Percentiles rank a stretch among this genome's conserved stretches.
These are phyloP conservation scores for Peribolospora kevripleyi DNA, from an alignment of 768 basidiomycete species.

Conservation along the genomic window DNA sequence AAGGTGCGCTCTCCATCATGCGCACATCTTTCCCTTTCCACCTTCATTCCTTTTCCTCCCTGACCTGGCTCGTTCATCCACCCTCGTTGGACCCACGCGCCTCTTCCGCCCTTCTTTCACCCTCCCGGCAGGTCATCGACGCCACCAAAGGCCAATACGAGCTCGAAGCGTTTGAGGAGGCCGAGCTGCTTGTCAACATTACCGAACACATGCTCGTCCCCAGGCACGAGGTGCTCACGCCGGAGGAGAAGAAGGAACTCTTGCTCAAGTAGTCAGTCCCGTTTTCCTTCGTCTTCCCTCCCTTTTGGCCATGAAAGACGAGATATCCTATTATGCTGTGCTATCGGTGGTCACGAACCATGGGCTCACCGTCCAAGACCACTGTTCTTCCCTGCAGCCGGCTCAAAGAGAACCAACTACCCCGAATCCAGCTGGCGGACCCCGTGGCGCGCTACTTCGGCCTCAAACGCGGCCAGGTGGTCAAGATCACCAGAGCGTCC, in stretches of 20 bases:
- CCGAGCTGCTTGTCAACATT: conserved; percentile 90
- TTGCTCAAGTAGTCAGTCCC: conserved; percentile 72
- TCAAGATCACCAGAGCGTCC: conserved; percentile 89
- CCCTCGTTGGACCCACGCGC: neutral
- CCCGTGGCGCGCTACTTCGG: conserved; percentile 99
- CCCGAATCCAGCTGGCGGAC: conserved; percentile 84
- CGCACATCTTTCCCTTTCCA: too few species aligned
- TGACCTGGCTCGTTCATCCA: neutral
- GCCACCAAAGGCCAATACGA: conserved; percentile 68
- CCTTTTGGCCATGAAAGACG: neutral
- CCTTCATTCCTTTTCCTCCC: too few species aligned
- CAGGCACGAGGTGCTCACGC: conserved; percentile 59
- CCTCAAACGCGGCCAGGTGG: conserved; percentile 78
- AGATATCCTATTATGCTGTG: neutral
- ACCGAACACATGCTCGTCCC: conserved; percentile 89
- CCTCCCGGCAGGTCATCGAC: conserved; percentile 45
- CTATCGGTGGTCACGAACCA: neutral
- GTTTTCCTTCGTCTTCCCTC: neutral
- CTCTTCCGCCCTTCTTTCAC: neutral
- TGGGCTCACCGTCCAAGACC: neutral
- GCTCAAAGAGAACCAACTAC: conserved; percentile 88
- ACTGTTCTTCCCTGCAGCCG: conserved; percentile 32
- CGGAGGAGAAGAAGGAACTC: conserved; percentile 63
- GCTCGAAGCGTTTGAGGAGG: conserved; percentile 88
- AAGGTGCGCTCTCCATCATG: conserved; percentile 34